phyloP scores from a whole-genome alignment of 371 early-diverging fungal genomes.

The Batkoa obscura region DNA sequence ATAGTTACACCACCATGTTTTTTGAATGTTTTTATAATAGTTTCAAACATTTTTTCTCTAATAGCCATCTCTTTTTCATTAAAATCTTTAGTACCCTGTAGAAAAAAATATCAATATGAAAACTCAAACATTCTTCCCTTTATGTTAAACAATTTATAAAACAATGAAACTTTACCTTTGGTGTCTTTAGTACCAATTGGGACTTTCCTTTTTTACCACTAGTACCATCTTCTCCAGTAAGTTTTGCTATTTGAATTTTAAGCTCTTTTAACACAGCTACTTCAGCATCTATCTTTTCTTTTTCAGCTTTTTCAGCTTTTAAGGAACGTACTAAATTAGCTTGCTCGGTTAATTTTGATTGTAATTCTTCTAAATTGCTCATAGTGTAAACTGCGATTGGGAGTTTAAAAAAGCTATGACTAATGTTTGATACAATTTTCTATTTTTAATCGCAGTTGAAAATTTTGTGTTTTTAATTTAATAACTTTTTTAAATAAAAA shows the following conservation, averaged over 20 bases:
- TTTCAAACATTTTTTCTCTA: slow-evolving; percentile 77
- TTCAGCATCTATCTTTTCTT: slow-evolving; percentile 28
- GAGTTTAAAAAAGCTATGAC: too few relatives aligned
- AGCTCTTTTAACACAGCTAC: slow-evolving; percentile 31
- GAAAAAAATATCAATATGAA: slow-evolving; percentile 1
- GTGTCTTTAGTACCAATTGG: slow-evolving; percentile 38
- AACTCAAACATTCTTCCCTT: neutral
- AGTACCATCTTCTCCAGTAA: slow-evolving; percentile 18
- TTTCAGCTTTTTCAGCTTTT: slow-evolving; percentile 34
- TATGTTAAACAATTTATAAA: neutral
- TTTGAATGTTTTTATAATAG: slow-evolving; percentile 74
- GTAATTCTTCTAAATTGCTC: slow-evolving; percentile 18
- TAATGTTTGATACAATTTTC: too few relatives aligned
- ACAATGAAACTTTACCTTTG: slow-evolving; percentile 32
- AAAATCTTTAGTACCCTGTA: slow-evolving; percentile 93
- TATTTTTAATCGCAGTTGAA: too few relatives aligned
- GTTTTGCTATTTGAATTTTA: slow-evolving; percentile 31
- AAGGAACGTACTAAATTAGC: slow-evolving; percentile 37
- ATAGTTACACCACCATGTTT: slow-evolving; percentile 95
- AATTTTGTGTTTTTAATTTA: too few relatives aligned
- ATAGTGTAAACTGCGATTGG: too few relatives aligned
- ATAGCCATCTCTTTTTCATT: slow-evolving; percentile 86
- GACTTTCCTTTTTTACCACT: slow-evolving; percentile 16
- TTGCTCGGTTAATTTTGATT: slow-evolving; percentile 33
- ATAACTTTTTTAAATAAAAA: too few relatives aligned